These are phyloP conservation scores for Pyrenochaeta sp. DNA, from an alignment of 2,329 filamentous ascomycete species.

Conservation along the genomic window DNA sequence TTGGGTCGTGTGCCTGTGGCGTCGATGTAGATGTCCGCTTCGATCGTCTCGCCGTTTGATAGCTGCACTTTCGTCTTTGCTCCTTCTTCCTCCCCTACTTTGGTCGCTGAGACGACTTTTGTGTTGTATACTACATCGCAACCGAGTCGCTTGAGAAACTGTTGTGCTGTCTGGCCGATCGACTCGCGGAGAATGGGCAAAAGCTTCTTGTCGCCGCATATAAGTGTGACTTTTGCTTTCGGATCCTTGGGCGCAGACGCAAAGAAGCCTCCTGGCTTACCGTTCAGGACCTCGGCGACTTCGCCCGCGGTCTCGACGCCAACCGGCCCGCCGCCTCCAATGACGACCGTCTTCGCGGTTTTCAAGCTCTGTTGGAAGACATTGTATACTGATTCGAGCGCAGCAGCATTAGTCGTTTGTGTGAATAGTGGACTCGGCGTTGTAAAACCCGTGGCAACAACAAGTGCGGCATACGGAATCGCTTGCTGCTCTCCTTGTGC, in stretches of 20 bases:
- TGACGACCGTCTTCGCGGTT: conserved; percentile 55
- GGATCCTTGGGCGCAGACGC: conserved; percentile 49
- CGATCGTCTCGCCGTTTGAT: conserved; percentile 58
- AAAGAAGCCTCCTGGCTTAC: conserved; percentile 47
- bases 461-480: conserved; percentile 61
- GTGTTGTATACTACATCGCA: conserved; percentile 56
- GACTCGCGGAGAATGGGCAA: conserved; percentile 54
- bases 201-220: conserved; percentile 55
- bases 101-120: conserved; percentile 40
- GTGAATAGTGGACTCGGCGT: conserved; percentile 59
- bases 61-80: conserved; percentile 54
- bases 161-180: conserved; percentile 57
- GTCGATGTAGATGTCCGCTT: conserved; percentile 63
- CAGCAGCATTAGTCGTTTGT: conserved; percentile 43
- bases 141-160: conserved; percentile 57
- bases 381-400: conserved; percentile 44
- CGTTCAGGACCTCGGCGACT: conserved; percentile 55
- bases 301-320: conserved; percentile 62
- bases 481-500: conserved; percentile 41
- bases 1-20: conserved; percentile 63
- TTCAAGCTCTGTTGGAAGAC: conserved; percentile 49
- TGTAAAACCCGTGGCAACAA: conserved; percentile 64
- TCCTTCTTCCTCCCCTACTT: conserved; percentile 40
- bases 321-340: conserved; percentile 60
- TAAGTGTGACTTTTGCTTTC: conserved; percentile 55